Base-by-base conservation (phyloP, 2,329 filamentous ascomycete species). In the Penicillium sp. region DNA sequence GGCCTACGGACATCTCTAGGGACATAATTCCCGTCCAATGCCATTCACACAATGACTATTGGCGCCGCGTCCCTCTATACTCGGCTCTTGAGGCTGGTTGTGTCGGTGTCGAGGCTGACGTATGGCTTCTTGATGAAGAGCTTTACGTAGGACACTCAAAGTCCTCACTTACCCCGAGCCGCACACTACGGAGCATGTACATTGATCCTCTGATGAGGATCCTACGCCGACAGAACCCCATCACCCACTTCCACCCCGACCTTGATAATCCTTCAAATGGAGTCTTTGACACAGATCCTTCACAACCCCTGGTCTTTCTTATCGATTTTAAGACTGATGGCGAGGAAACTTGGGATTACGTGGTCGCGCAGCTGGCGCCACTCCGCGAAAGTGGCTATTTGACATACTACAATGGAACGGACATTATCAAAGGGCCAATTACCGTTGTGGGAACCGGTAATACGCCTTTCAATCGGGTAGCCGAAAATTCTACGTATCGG, bases 21-120 rank as follows among this genome's bases (percentile, higher is more conserved):
- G 82, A 83, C 61, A 79, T 85, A 35, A 70, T 74, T 1, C 83
- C 84, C 0, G 79, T 84, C 13, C 77, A 75, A 35, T 86, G 83
- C 62, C 84, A 86, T 66, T 86, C 84, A 3, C 85, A 87, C 67
- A 87, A 87, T 67, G 85, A 87, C 70, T 86, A 87, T 71, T 86
- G 83, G 84, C 82, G 84, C 8, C 76, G 75, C 2, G 77, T 85
- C 0, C 85, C 85, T 0, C 76, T 87, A 0, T 85, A 80, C 68
- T 83, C 84, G n/a, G 85, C 85, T 11, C 75, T 87, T 0, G 75
- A 80, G 60, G 83, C 79, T 26, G 85, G 85, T 48, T 86, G 84
- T 69, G 80, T 82, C 13, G 78, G 84, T 35, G 82, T 86, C 19
- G 85, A 87, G 75, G 85, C 85, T 3, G 85, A 87, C 63, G 81